Evolutionary conservation across 148 eudicot genomes (phyloP).

Genomic region (Amaranthus cruentus): DNA sequence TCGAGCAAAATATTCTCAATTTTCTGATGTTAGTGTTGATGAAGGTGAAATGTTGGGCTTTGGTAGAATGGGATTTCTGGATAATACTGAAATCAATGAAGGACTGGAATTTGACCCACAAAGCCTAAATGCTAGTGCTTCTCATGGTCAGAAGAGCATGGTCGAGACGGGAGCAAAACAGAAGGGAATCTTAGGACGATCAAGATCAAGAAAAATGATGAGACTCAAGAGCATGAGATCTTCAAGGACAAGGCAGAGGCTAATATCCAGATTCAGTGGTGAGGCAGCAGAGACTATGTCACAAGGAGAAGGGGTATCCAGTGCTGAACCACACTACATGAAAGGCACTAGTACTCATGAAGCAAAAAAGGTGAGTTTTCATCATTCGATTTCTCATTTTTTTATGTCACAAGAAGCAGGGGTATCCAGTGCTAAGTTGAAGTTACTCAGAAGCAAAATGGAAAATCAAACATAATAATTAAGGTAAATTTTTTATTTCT

Average conservation of each 20-base stretch:
- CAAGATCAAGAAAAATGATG: conserved; percentile 38
- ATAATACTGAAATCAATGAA: conserved; percentile 15
- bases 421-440: background rate
- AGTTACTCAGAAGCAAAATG: background rate
- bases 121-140: background rate
- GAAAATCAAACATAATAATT: background rate
- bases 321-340: conserved; percentile 41
- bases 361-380: conserved; percentile 32
- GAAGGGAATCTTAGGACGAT: conserved; percentile 33
- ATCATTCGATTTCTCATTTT: conserved; percentile 6
- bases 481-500: conserved; percentile 1
- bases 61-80: conserved; percentile 8
- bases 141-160: conserved; percentile 19
- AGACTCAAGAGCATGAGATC: conserved; percentile 37
- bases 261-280: conserved; percentile 39
- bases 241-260: conserved; percentile 26
- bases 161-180: conserved; percentile 21
- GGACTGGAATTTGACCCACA: conserved; percentile 32
- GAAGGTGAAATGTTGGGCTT: conserved; percentile 11
- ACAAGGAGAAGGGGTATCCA: conserved; percentile 20
- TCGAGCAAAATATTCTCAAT: conserved; percentile 27
- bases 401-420: no score
- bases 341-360: conserved; percentile 49
- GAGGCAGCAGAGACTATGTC: conserved; percentile 15
- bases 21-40: conserved; percentile 7